Evolutionary conservation across 192 early-diverging fungal genomes (phyloP).

Genomic region (Haplosporangium gracile): DNA sequence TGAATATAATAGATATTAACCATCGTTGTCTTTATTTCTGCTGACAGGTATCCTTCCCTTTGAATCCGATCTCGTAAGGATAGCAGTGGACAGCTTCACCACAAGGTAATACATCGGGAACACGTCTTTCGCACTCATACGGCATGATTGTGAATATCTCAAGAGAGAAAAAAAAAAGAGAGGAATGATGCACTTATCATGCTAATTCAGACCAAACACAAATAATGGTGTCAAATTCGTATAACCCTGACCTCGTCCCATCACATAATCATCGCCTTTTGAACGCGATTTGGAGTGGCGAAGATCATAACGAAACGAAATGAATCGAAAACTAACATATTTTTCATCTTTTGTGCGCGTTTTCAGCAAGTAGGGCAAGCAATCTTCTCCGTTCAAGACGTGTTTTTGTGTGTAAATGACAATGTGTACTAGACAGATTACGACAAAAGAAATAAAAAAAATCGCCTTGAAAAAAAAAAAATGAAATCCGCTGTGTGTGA

Average conservation of each 20-base stretch:
- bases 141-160: not conserved
- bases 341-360: not conserved
- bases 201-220: slow-evolving; percentile 41
- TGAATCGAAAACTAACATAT: not conserved
- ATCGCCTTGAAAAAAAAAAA: not conserved
- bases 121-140: not conserved
- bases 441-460: not conserved
- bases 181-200: slow-evolving; percentile 40
- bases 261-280: not conserved
- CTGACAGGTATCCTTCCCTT: not conserved
- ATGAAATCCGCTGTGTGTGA: not conserved
- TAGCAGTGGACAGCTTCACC: not conserved
- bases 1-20: not conserved
- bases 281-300: not conserved
- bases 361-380: slow-evolving; percentile 1
- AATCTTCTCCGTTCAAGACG: not conserved
- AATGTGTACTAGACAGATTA: not conserved
- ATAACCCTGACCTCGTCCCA: slow-evolving; percentile 37
- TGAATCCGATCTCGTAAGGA: not conserved
- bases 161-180: slow-evolving; percentile 9
- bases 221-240: slow-evolving; percentile 37
- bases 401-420: not conserved
- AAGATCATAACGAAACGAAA: not conserved
- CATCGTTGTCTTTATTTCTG: not conserved
- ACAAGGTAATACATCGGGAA: not conserved